A percentile compares a stretch with the other conserved stretches of the same genome.
These are phyloP conservation scores for Thelephora ganbajun DNA, from an alignment of 768 basidiomycete genomes.

Conservation along the genomic window DNA sequence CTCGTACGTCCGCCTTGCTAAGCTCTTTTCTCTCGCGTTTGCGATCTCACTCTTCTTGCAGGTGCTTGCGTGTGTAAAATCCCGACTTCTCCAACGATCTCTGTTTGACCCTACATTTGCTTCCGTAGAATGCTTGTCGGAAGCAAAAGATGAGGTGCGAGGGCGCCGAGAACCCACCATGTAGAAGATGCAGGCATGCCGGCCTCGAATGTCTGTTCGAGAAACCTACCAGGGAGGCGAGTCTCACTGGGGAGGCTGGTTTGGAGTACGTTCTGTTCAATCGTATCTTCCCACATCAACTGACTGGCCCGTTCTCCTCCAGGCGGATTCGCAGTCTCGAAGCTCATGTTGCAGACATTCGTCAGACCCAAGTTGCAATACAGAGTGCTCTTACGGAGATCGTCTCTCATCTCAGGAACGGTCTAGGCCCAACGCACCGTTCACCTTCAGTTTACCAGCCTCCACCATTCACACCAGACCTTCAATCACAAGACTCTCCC, in stretches of 20 bases:
- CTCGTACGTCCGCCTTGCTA: slow-evolving; percentile 41
- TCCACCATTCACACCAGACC: slow-evolving; percentile 46
- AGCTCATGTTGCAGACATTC: slow-evolving; percentile 72
- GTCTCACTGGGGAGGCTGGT: slow-evolving; percentile 79
- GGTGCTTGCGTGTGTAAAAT: slow-evolving; percentile 65
- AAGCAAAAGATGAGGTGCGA: slow-evolving; percentile 98
- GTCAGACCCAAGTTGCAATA: slow-evolving; percentile 57
- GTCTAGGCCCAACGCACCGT: slow-evolving; percentile 30
- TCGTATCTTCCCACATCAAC: neutral
- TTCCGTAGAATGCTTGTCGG: slow-evolving; percentile 73
- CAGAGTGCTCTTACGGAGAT: slow-evolving; percentile 73
- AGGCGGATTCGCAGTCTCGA: slow-evolving; percentile 90
- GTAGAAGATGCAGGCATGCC: slow-evolving; percentile 80
- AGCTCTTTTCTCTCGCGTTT: slow-evolving; percentile 6
- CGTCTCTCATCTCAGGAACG: slow-evolving; percentile 58
- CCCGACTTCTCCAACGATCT: neutral
- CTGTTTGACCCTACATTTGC: slow-evolving; percentile 2
- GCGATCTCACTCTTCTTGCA: slow-evolving; percentile 18
- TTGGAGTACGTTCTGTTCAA: slow-evolving; percentile 41
- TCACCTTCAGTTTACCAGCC: slow-evolving; percentile 48
- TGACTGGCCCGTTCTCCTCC: slow-evolving; percentile 8
- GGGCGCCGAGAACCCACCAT: slow-evolving; percentile 94
- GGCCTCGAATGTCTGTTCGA: slow-evolving; percentile 91
- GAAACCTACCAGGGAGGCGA: slow-evolving; percentile 80
- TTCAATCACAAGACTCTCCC: slow-evolving; percentile 45